These are phyloP conservation scores for Podospora anserina DNA, from an alignment of 495 filamentous ascomycete genomes.

Conservation along the genomic window DNA sequence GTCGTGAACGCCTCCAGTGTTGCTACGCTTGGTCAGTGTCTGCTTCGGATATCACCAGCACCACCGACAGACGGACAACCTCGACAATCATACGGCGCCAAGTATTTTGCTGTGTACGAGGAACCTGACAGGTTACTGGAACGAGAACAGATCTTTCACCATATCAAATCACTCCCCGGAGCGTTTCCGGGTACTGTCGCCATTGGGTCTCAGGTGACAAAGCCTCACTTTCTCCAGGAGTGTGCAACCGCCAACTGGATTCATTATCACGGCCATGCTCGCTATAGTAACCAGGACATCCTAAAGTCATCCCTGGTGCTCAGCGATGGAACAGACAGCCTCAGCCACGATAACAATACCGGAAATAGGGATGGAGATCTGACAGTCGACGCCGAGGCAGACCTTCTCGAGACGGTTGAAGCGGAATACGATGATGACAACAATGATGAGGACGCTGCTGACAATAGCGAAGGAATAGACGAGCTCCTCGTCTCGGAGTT, in stretches of 20 bases:
- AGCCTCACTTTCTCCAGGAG: not conserved
- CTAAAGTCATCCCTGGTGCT: constrained; percentile 2
- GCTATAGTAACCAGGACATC: not conserved
- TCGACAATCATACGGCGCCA: not conserved
- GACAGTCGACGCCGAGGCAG: not conserved
- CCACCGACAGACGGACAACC: not conserved
- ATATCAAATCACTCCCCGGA: not conserved
- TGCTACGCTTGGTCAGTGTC: not conserved
- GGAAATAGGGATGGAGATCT: not conserved
- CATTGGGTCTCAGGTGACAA: not conserved
- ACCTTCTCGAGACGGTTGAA: not conserved
- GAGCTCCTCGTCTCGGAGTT: not conserved
- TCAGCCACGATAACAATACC: not conserved
- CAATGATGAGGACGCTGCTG: not conserved
- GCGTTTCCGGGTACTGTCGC: not conserved
- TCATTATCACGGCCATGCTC: constrained; percentile 1
- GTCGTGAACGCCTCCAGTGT: constrained; percentile 7
- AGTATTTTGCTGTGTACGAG: not conserved
- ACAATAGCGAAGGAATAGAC: not conserved
- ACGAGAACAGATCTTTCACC: not conserved
- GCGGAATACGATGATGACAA: not conserved
- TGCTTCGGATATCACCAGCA: not conserved
- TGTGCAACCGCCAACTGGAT: not conserved
- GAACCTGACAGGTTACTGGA: not conserved
- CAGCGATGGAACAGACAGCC: not conserved